These are phyloP conservation scores for Discostella pseudostelligera DNA, from an alignment of 108 stramenopile genomes.

Conservation along the genomic window DNA sequence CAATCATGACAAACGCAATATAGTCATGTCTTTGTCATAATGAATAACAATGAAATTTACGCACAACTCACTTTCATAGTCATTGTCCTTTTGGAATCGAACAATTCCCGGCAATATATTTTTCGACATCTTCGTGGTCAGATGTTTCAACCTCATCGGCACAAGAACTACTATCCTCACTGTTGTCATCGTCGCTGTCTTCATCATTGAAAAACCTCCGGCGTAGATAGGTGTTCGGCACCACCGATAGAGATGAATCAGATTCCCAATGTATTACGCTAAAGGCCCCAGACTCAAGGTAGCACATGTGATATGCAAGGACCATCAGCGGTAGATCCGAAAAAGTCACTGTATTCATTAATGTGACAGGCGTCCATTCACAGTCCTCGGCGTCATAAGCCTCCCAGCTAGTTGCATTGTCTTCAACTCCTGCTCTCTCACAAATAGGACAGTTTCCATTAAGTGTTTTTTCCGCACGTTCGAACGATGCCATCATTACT, in stretches of 20 bases:
- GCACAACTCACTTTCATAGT: too few species aligned
- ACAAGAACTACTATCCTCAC: too few species aligned
- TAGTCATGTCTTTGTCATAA: too few species aligned
- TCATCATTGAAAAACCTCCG: constrained; percentile 2
- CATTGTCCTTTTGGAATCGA: too few species aligned
- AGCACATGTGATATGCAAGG: constrained; percentile 44
- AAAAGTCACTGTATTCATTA: constrained; percentile 23
- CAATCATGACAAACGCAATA: too few species aligned
- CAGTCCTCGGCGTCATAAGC: constrained; percentile 50
- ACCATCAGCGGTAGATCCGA: constrained; percentile 24
- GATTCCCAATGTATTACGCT: constrained; percentile 40
- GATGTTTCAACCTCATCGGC: constrained; percentile 1
- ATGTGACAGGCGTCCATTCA: constrained; percentile 25
- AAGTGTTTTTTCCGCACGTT: constrained; percentile 20
- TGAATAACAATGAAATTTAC: too few species aligned
- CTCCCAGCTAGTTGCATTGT: constrained; percentile 23
- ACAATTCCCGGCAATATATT: constrained; percentile 8
- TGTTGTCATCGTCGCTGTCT: constrained; percentile 5
- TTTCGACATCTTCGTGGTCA: constrained; percentile 1
- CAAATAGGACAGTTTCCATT: constrained; percentile 6
- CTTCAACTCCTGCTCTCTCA: background rate
- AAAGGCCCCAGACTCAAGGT: constrained; percentile 26
- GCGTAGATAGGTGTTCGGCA: constrained; percentile 35
- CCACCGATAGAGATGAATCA: constrained; percentile 32
- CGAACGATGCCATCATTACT: constrained; percentile 28